Conservation (phyloP, 768 basidiomycete species). For the Lactarius quietus region DNA sequence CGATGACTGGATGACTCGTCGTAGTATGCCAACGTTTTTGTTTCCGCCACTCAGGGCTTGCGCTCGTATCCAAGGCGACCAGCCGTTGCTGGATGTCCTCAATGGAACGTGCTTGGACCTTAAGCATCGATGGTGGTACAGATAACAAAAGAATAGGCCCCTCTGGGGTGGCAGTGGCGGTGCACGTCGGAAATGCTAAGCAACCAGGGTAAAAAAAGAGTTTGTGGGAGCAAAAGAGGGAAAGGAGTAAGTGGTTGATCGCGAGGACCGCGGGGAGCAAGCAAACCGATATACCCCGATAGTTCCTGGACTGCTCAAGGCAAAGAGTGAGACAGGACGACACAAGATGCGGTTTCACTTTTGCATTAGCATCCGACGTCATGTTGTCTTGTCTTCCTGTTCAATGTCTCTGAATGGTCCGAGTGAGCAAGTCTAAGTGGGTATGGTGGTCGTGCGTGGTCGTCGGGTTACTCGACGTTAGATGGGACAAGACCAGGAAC, state of each 20-base stretch:
- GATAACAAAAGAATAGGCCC: constrained; percentile 1
- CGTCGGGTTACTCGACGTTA: neutral
- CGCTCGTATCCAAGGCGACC: constrained; percentile 24
- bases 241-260: neutral
- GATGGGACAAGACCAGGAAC: constrained; percentile 5
- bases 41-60: constrained; percentile 9
- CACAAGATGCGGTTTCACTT: neutral
- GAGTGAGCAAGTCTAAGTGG: neutral
- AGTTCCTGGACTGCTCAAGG: neutral
- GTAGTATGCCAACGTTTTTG: constrained; percentile 20
- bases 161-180: constrained; percentile 10
- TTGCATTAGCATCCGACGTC: neutral
- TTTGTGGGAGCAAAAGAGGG: neutral
- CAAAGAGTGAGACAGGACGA: neutral
- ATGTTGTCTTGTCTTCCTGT: neutral
- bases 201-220: neutral
- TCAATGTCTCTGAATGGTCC: neutral
- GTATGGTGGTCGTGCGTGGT: neutral
- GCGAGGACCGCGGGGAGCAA: neutral
- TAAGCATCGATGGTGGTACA: constrained; percentile 4
- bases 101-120: neutral
- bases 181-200: neutral
- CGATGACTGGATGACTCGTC: constrained; percentile 2
- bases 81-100: constrained; percentile 8
- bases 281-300: neutral